Evolutionary conservation across 495 filamentous ascomycete species (phyloP).

Genomic region (Penicillium parvum): DNA sequence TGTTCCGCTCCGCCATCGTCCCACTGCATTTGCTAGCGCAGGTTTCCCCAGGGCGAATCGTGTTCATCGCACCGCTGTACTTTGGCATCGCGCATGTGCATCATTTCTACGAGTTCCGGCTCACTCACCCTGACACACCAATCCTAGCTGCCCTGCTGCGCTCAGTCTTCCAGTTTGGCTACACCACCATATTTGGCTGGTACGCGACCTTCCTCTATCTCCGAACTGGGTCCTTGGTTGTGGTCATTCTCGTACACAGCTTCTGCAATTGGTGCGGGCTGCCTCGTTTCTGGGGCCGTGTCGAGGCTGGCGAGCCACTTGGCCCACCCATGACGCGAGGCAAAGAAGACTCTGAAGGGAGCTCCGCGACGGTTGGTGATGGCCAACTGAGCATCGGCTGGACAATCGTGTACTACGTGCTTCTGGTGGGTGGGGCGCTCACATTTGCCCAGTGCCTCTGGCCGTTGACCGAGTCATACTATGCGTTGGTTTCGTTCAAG

Average conservation of each 20-base stretch:
- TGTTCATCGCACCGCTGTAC: slow-evolving; percentile 80
- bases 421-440: slow-evolving; percentile 67
- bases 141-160: slow-evolving; percentile 56
- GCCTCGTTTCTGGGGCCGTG: slow-evolving; percentile 78
- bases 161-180: slow-evolving; percentile 80
- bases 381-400: slow-evolving; percentile 47
- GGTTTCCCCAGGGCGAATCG: slow-evolving; percentile 50
- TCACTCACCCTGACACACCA: slow-evolving; percentile 70
- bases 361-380: slow-evolving; percentile 10
- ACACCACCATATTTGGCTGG: slow-evolving; percentile 90
- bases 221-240: slow-evolving; percentile 73
- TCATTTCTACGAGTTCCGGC: slow-evolving; percentile 90
- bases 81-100: slow-evolving; percentile 95
- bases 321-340: slow-evolving; percentile 29
- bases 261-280: slow-evolving; percentile 94
- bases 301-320: slow-evolving; percentile 44
- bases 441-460: slow-evolving; percentile 66
- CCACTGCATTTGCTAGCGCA: slow-evolving; percentile 78
- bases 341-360: slow-evolving; percentile 39
- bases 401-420: slow-evolving; percentile 72
- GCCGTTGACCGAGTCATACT: slow-evolving; percentile 60
- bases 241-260: slow-evolving; percentile 69
- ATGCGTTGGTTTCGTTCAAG: slow-evolving; percentile 42
- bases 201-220: slow-evolving; percentile 89
- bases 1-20: slow-evolving; percentile 83